Evolutionary conservation across 2,329 filamentous ascomycete genomes (phyloP), one percentile per base, ranked within the genome.

Genomic region (Ceratocystis diversiconidia): DNA sequence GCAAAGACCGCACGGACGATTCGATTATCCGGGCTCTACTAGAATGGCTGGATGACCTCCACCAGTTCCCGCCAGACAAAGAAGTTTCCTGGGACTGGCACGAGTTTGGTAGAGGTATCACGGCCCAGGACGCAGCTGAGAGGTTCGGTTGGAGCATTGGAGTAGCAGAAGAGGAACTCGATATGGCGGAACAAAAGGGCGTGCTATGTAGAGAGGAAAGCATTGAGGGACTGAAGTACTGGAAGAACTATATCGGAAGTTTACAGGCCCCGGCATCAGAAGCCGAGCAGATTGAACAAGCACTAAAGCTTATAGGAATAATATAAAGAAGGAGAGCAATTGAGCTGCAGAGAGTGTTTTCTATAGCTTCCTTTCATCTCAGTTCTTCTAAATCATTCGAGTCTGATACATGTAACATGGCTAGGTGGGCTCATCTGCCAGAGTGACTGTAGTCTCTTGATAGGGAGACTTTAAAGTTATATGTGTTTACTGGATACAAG

Each of bases 111-210:
- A 82, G 86, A 65, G 91, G 94, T 8, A 86, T 97, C 32, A 96
- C 91, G 15, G 90, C 91, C 1, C 89, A 94, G 72, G 92, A 97
- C 72, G 84, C 85, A 0, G 94, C 94, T 0, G 89, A 95, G 74
- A 80, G 85, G 62, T 99, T 99, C 75, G 90, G 92, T 5, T 99
- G 94, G 94, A 97, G 94, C 73, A 87, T 99, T 6, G 94, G 94
- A 7, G 92, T 99, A 25, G 94, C 94, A 1, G 89, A 88, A 67
- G 94, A 97, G 74, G 94, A 99, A 76, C 79, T 99, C 12, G 89
- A 96, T 73, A 96, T 99, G 92, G 92, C 92, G 0, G 94, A 99
- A 74, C 92, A 97, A 73, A 85, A 83, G 65, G 94, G 94, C 0
- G 84, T 85, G 2, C 74, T 99, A 22, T 97, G 92, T 73, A 86